Conservation (phyloP, 129 eudicot species). For the Helianthus tuberosus region DNA sequence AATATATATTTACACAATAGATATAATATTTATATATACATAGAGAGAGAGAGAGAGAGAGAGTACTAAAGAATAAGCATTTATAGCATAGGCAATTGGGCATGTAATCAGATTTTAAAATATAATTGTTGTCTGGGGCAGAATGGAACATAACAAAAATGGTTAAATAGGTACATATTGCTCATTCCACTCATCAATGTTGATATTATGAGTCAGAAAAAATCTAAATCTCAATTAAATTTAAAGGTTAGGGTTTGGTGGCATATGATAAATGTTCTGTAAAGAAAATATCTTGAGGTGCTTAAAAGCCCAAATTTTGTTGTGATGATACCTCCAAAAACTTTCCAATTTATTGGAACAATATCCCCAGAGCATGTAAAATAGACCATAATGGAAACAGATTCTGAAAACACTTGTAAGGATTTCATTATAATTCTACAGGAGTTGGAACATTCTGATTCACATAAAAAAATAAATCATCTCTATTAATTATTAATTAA, state of each 20-base stretch:
- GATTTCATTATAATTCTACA: conserved; percentile 36
- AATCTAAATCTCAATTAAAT: conserved; percentile 9
- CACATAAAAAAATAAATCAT: conserved; percentile 16
- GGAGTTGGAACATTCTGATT: conserved; percentile 34
- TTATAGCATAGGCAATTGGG: conserved; percentile 8
- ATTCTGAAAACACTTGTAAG: conserved; percentile 56
- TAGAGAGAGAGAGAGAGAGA: too few relatives aligned
- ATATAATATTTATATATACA: too few relatives aligned
- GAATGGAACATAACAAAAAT: conserved; percentile 15
- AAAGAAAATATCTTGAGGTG: not conserved
- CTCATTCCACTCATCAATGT: conserved; percentile 23
- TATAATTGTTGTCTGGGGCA: not conserved
- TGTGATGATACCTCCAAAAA: conserved; percentile 20
- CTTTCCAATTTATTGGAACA: conserved; percentile 24
- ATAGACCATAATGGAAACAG: conserved; percentile 41
- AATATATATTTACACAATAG: too few relatives aligned
- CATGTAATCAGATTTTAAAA: conserved; percentile 15
- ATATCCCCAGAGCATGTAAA: conserved; percentile 24
- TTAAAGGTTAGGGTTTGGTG: conserved; percentile 4
- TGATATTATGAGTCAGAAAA: conserved; percentile 20
- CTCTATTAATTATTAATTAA: not conserved
- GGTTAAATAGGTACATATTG: conserved; percentile 12
- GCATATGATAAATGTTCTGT: not conserved
- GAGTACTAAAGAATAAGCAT: conserved; percentile 12
- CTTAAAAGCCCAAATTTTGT: conserved; percentile 20